A percentile compares a stretch with the other conserved stretches of the same genome.
Conservation (phyloP, 1,284 basidiomycete species). For the Takashimella tepidaria region DNA sequence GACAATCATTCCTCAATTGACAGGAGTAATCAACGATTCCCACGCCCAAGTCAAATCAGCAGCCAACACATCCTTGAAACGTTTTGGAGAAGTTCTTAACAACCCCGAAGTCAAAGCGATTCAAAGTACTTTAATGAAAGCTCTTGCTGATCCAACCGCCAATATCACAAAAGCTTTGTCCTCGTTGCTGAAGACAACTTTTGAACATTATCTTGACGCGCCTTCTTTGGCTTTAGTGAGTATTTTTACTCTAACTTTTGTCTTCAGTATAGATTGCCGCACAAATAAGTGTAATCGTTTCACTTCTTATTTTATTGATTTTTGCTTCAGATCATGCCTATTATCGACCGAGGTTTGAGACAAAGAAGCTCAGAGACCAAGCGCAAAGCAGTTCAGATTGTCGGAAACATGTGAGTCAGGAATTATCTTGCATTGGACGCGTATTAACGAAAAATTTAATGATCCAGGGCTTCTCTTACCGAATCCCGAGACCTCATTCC, state of each 20-base stretch:
- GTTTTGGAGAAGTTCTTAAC: slow-evolving; percentile 93
- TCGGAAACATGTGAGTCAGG: slow-evolving; percentile 68
- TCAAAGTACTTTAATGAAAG: slow-evolving; percentile 88
- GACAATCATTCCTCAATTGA: slow-evolving; percentile 91
- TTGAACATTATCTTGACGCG: slow-evolving; percentile 97
- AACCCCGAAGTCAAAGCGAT: slow-evolving; percentile 92
- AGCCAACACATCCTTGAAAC: slow-evolving; percentile 93
- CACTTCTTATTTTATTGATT: background rate
- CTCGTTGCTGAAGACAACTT: slow-evolving; percentile 84
- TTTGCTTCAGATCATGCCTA: slow-evolving; percentile 82
- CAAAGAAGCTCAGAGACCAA: slow-evolving; percentile 92
- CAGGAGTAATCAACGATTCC: slow-evolving; percentile 92
- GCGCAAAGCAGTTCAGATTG: slow-evolving; percentile 93
- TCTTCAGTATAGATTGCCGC: too few relatives aligned
- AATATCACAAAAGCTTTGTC: slow-evolving; percentile 83
- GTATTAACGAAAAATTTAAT: background rate
- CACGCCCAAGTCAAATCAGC: slow-evolving; percentile 92
- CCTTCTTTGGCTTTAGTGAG: slow-evolving; percentile 90
- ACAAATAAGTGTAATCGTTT: too few relatives aligned
- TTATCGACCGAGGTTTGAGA: slow-evolving; percentile 86
- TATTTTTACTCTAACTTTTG: too few relatives aligned
- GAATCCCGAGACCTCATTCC: slow-evolving; percentile 97
- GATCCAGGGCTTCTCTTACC: slow-evolving; percentile 68
- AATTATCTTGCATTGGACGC: background rate
- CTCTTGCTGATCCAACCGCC: slow-evolving; percentile 83